A percentile compares a stretch with the other conserved stretches of the same genome.
These are phyloP conservation scores for Cardamine resedifolia DNA, from an alignment of 345 rosid species.

Conservation along the genomic window DNA sequence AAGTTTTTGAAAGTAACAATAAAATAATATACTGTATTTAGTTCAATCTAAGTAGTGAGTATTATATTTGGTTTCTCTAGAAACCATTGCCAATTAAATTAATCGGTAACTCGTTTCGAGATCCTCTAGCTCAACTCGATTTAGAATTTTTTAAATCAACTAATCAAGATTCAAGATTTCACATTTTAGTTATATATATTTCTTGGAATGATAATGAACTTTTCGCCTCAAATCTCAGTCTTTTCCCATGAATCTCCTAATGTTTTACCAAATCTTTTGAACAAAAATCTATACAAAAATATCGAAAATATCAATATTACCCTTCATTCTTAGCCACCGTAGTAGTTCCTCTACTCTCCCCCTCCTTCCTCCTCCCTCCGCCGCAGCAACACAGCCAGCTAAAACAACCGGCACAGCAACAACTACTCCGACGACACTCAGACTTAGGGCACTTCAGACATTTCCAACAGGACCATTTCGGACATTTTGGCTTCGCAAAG, in stretches of 20 bases:
- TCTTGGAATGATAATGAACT: not conserved
- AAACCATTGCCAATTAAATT: too few relatives aligned
- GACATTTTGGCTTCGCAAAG: slow-evolving; percentile 29
- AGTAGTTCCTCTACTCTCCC: slow-evolving; percentile 11
- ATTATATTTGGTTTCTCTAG: too few relatives aligned
- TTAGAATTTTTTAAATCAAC: too few relatives aligned
- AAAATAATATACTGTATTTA: too few relatives aligned
- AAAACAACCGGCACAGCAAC: slow-evolving; percentile 38
- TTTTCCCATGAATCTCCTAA: slow-evolving; percentile 15
- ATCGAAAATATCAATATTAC: slow-evolving; percentile 20
- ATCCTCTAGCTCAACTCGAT: not conserved
- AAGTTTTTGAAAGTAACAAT: too few relatives aligned
- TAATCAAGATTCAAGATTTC: slow-evolving; percentile 1
- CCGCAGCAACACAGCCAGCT: slow-evolving; percentile 49
- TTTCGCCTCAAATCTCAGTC: slow-evolving; percentile 23
- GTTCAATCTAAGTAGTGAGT: too few relatives aligned
- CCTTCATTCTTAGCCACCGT: slow-evolving; percentile 23
- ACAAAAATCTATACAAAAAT: slow-evolving; percentile 32
- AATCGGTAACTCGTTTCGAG: not conserved
- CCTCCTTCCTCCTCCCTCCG: slow-evolving; percentile 21
- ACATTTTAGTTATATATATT: not conserved
- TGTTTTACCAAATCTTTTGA: slow-evolving; percentile 17
- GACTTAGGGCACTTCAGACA: slow-evolving; percentile 13
- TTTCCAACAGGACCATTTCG: slow-evolving; percentile 14
- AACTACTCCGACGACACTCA: slow-evolving; percentile 12